Evolutionary conservation across 2,329 filamentous ascomycete genomes (phyloP), one percentile per base, ranked within the genome.

Genomic region (Apiospora rasikravindrae): DNA sequence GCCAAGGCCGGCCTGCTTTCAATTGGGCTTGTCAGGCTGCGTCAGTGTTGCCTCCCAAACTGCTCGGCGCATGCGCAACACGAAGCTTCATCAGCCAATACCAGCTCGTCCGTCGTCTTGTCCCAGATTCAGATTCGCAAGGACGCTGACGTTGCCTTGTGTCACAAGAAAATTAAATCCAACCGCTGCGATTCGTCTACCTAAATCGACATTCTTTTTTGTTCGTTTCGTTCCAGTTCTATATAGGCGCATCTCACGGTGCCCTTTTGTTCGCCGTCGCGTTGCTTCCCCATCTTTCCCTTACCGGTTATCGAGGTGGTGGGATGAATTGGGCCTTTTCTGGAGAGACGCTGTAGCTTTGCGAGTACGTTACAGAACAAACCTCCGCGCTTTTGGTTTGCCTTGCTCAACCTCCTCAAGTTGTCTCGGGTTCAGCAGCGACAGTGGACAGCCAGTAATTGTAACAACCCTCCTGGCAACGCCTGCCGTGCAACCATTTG

Each of bases 81-180:
- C 44, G 57, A 22, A 64, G 57, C 33, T 40, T 10, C 33, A 13
- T 40, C n/a, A 64, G 57, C 33, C 57, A 64, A 40, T 64, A 19
- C 16, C 22, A 57, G 13, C 40, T 14, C 16, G 26, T 51, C 13
- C 37, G 42, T 57, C 57, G n/a, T 67, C 51, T 64, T 51, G 26
- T 68, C 67, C 44, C 67, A 49, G 67, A 37, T 44, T 71, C 51
- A 64, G 51, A 45, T 44, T 71, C 51, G 26, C 51, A 66, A 51
- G 53, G 66, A 72, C 51, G 71, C 71, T 72, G 71, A 72, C 71
- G 71, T 72, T 69, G 71, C 71, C 61, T 42, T 29, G 37, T 51
- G 64, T 29, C 67, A 45, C 51, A 61, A 61, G 10, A 16, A 26
- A 26, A 53, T 5, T 22, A 57, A 10, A 8, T 24, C 51, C 51